Evolutionary conservation across 106 monocot genomes (phyloP), one percentile per base, ranked within the genome.

Genomic region (Dendrobium officinale): DNA sequence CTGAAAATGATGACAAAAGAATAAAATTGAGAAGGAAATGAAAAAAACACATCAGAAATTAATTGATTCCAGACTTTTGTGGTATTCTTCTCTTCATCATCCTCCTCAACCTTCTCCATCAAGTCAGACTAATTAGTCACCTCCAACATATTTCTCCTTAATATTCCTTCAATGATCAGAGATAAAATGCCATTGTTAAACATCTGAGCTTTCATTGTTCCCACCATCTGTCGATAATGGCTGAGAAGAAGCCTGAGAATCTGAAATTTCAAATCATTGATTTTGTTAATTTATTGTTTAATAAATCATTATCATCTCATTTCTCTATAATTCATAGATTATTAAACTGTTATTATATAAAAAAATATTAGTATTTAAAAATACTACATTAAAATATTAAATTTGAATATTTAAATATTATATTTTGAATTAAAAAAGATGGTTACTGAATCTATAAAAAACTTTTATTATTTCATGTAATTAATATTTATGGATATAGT

Each of bases 201-300:
- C 72, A 41, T 72, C 72, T 10, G 72, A 31, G 16, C 72, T 72
- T 17, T 72, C 72, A 27, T 40, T 72, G 72, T 72, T 72, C 41
- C 72, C 72, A 41, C 40, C 72, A 40, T 41, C 41, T 31, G 72
- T 41, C 40, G 40, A 16, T 27, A 37, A 72, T 29, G 67, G n/a
- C 27, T 72, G 37, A 15, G 33, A 16, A 6, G 54, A 56, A 56
- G 56, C 56, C 19, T 56, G 56, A 56, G 56, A 56, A 56, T 56
- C 56, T 56, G 56, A 11, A 56, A 56, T 56, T 56, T 16, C 56
- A 56, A 56, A 4, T 56, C 1, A 56, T 56, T 15, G 13, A 56
- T 56, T 3, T 19, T 56, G 56, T 56, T 17, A 19, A 56, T 1
- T 56, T 8, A 15, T 19, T 11, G 1, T 3, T 37, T 37, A 37